These are phyloP conservation scores for Eucalyptus cloeziana DNA, from an alignment of 345 rosid species.

Conservation along the genomic window DNA sequence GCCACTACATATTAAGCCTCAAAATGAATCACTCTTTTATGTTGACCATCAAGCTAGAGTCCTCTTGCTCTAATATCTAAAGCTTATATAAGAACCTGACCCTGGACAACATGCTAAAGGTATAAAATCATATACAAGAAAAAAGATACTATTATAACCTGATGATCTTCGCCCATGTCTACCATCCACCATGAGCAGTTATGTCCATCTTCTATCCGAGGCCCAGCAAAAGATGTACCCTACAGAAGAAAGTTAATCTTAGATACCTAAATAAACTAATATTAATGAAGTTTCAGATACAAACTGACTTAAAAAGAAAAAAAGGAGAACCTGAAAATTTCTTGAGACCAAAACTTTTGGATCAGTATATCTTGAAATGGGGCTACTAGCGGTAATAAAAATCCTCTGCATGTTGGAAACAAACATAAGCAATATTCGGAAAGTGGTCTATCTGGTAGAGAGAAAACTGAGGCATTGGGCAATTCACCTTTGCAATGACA, in stretches of 20 bases:
- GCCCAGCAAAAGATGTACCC: conserved; percentile 88
- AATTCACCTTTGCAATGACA: conserved; percentile 64
- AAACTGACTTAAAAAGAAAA: background rate
- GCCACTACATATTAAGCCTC: background rate
- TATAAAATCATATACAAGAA: background rate
- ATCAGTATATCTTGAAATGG: conserved; percentile 77
- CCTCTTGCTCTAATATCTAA: background rate
- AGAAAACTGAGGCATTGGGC: background rate
- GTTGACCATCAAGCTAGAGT: background rate
- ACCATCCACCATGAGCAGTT: conserved; percentile 87
- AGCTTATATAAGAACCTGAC: background rate
- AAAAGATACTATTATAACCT: conserved; percentile 25
- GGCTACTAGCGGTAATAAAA: conserved; percentile 66
- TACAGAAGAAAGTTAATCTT: background rate
- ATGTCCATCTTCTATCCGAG: conserved; percentile 61
- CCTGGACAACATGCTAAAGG: background rate
- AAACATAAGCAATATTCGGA: background rate
- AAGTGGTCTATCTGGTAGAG: background rate
- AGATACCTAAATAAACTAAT: background rate
- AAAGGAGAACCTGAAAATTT: conserved; percentile 50
- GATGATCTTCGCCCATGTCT: conserved; percentile 87
- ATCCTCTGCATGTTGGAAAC: conserved; percentile 43
- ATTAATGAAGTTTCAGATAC: background rate
- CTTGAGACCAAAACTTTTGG: conserved; percentile 82
- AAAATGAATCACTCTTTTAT: background rate